phyloP scores from a whole-genome alignment of 2,329 filamentous ascomycete genomes.

The Botryosphaeria agaves region DNA sequence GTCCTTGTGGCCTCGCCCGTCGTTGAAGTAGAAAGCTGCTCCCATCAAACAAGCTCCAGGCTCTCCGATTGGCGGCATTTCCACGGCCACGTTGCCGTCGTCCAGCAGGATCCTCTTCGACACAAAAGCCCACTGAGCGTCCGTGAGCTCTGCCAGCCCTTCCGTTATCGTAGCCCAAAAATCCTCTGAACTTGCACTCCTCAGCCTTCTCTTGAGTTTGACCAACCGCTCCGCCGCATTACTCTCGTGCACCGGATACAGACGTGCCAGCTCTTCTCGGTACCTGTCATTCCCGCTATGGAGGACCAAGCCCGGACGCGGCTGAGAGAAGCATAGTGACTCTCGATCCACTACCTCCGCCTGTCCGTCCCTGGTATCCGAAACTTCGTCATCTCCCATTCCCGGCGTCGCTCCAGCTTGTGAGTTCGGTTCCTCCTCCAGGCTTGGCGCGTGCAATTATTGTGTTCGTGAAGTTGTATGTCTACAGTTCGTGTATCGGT shows the following conservation, averaged over 20 bases:
- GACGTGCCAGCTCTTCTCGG: constrained; percentile 14
- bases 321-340: constrained; percentile 23
- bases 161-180: constrained; percentile 51
- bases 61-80: constrained; percentile 43
- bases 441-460: too few species aligned
- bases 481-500: too few species aligned
- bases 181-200: constrained; percentile 33
- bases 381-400: too few species aligned
- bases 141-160: constrained; percentile 42
- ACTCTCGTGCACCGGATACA: constrained; percentile 28
- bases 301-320: constrained; percentile 22
- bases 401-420: too few species aligned
- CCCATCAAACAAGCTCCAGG: constrained; percentile 46
- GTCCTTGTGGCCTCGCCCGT: too few species aligned
- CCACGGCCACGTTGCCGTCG: constrained; percentile 38
- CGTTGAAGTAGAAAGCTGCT: constrained; percentile 48
- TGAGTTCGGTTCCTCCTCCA: too few species aligned
- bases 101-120: constrained; percentile 44
- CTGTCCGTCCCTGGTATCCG: too few species aligned
- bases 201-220: constrained; percentile 38
- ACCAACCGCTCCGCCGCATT: constrained; percentile 43
- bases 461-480: too few species aligned
- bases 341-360: too few species aligned
- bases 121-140: constrained; percentile 51
- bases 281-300: constrained; percentile 27